These are phyloP conservation scores for Diaporthe destruens DNA, from an alignment of 2,329 filamentous ascomycete species.

Conservation along the genomic window DNA sequence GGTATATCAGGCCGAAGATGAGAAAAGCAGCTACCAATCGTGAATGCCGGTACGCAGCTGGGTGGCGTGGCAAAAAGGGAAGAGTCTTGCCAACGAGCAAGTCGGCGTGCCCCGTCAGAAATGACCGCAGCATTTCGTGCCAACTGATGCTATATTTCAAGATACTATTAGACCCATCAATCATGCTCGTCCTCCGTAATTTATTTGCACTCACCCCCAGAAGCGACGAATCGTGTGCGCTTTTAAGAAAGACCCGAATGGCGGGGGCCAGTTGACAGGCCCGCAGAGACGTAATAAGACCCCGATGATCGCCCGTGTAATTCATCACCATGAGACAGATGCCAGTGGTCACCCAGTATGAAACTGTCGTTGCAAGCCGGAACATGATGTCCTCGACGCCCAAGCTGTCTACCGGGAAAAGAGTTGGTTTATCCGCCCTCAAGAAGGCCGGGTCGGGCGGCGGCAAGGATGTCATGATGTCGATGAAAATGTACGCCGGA, in stretches of 20 bases:
- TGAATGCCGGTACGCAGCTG: background rate
- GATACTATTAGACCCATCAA: background rate
- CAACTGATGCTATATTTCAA: background rate
- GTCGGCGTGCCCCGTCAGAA: constrained; percentile 5
- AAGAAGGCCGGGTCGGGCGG: background rate
- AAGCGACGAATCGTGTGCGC: constrained; percentile 4
- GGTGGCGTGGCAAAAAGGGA: background rate
- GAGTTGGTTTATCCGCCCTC: background rate
- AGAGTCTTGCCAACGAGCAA: background rate
- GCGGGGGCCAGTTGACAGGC: constrained; percentile 1
- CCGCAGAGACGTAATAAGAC: background rate
- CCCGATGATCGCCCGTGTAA: background rate
- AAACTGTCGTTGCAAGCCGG: background rate
- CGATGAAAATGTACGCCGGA: background rate
- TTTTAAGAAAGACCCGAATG: constrained; percentile 1
- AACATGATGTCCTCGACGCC: background rate
- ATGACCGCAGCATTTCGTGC: background rate
- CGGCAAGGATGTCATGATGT: constrained; percentile 4
- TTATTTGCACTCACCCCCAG: background rate
- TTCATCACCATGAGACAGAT: constrained; percentile 1
- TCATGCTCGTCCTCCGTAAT: background rate
- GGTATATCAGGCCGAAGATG: constrained; percentile 4
- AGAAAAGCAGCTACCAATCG: background rate
- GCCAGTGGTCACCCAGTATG: background rate
- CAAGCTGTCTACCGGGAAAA: background rate